Evolutionary conservation across 1,139 yeast species (phyloP), one percentile per base, ranked within the genome.

Genomic region (Hansenula sp.): DNA sequence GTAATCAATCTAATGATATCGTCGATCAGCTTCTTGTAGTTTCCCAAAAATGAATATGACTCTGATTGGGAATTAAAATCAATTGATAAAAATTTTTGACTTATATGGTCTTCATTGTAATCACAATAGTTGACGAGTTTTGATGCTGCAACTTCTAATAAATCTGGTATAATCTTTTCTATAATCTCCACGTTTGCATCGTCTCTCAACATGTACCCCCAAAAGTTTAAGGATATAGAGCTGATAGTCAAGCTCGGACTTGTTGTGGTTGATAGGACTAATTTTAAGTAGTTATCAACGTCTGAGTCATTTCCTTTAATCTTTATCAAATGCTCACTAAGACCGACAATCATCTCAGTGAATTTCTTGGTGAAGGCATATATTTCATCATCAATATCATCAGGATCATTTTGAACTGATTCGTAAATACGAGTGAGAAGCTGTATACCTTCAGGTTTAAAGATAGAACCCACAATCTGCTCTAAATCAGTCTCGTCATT

Each of bases 61-160:
- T 94, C 98, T 1, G 95, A 82, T 22, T 77, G 73, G 0, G 95
- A 82, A 60, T 92, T 97, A 59, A 92, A 92, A 62, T 94, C 99
- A 33, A 83, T 68, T 20, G 80, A 86, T 39, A 92, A 68, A 54
- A 72, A 90, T 49, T 73, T 73, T 44, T 77, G 78, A 1, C 92
- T 77, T 2, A 73, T 62, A 47, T 79, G 76, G 6, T 79, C 82
- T 17, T 82, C 87, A 38, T 77, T 80, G 39, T 82, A 77, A 48
- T 77, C 79, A 32, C 76, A 77, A 59, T 82, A 92, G 53, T 82
- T 82, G 27, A 92, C 65, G 24, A 92, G 73, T 45, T 96, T 77
- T 51, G 85, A 81, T 0, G 96, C 84, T 1, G 95, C 79, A 34
- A 78, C 75, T 53, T 86, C 87, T 39, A 94, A 66, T 33, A 94